Base-by-base conservation (phyloP, 108 stramenopile genomes). In the Skeletonema menzelii region DNA sequence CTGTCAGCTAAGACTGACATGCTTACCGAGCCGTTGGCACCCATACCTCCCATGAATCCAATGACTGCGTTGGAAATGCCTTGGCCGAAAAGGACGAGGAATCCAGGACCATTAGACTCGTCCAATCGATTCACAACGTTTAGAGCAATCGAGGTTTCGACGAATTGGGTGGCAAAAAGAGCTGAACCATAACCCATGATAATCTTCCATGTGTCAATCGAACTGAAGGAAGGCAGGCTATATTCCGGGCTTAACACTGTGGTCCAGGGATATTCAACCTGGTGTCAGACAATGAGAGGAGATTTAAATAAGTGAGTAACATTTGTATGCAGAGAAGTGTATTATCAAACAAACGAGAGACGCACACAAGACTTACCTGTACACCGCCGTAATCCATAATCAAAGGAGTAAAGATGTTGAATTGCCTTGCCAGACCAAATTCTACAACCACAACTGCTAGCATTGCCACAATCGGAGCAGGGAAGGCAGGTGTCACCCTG, bases 11-110 rank as follows among this genome's bases (percentile, higher is more conserved):
- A 57, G 5, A 81, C 72, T n/a, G 49, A 65, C 69, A 70, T 37
- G 34, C 13, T 71, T 13, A 81, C 59, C 4, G 76, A 63, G 12
- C 80, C 80, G 35, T 47, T 65, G 14, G 75, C 75, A 8, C 80
- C 80, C 75, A 81, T 81, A 24, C 80, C 80, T 27, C 80, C 80
- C 70, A 81, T 47, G 14, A 81, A 32, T 37, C 60, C 72, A 56
- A 69, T 61, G 17, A 81, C 46, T 28, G 75, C 62, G 69, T 81
- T 81, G 37, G 72, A 69, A 27, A 75, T 17, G 8, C 80, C 80
- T 60, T 81, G 80, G 11, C 80, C 66, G 31, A 77, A 65, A 27
- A 77, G 57, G 13, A 77, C 75, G 22, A 71, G 20, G 61, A 69
- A 69, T 27, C 75, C 75, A n/a, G 75, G 70, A 27, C 75, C 75